Conservation (phyloP, 2,329 filamentous ascomycete species). For the Paecilomyces sp. region DNA sequence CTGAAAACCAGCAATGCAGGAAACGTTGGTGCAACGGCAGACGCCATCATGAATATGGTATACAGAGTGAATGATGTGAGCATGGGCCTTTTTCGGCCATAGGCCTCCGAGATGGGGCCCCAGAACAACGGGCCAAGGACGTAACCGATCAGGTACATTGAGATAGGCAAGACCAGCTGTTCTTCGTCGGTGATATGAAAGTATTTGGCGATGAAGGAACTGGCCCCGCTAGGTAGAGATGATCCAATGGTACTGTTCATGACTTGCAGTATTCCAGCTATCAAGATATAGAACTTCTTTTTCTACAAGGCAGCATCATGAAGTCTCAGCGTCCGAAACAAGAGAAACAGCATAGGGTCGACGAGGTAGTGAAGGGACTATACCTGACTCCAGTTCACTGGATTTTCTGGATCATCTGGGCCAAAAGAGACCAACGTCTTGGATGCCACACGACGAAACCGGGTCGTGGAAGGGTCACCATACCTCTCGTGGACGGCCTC, state of each 20-base stretch:
- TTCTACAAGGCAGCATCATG: conserved; percentile 5
- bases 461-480: conserved; percentile 17
- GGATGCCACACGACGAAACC: conserved; percentile 26
- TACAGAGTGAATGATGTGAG: conserved; percentile 44
- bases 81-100: conserved; percentile 37
- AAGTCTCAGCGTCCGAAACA: neutral
- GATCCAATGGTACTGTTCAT: conserved; percentile 36
- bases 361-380: neutral
- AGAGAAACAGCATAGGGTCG: neutral
- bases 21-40: conserved; percentile 38
- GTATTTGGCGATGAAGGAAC: conserved; percentile 27
- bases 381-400: conserved; percentile 28
- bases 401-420: conserved; percentile 25
- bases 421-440: conserved; percentile 30
- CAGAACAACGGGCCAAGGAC: conserved; percentile 38
- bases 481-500: conserved; percentile 20
- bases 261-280: conserved; percentile 29
- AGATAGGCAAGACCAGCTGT: conserved; percentile 31
- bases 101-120: conserved; percentile 37
- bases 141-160: conserved; percentile 34
- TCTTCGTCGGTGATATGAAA: conserved; percentile 25
- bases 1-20: conserved; percentile 36
- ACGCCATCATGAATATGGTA: conserved; percentile 36
- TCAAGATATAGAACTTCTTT: conserved; percentile 29
- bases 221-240: conserved; percentile 33